These are phyloP conservation scores for Xylaria bambusicola DNA, from an alignment of 495 filamentous ascomycete species.

Conservation along the genomic window DNA sequence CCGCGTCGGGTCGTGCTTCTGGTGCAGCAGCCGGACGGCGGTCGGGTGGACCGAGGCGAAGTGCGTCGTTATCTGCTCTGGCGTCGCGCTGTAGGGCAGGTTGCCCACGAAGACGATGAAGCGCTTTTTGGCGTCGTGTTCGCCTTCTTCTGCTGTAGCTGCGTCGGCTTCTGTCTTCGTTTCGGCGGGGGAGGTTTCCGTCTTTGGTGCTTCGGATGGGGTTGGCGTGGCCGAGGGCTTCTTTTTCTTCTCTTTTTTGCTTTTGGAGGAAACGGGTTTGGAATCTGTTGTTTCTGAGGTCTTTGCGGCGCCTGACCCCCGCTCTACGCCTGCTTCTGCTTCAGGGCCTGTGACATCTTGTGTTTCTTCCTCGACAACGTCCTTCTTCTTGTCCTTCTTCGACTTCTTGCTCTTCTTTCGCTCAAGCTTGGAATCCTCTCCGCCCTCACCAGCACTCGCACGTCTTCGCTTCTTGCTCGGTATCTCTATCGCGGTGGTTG, in stretches of 20 bases:
- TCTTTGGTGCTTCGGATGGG: not conserved
- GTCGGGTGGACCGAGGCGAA: slow-evolving; percentile 75
- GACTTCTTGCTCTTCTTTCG: slow-evolving; percentile 28
- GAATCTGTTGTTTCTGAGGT: not conserved
- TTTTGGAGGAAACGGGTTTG: slow-evolving; percentile 25
- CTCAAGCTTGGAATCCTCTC: slow-evolving; percentile 15
- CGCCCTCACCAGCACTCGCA: not conserved
- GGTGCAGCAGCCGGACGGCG: slow-evolving; percentile 72
- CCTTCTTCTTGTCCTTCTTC: slow-evolving; percentile 30
- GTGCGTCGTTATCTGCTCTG: slow-evolving; percentile 65
- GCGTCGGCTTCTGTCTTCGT: slow-evolving; percentile 11
- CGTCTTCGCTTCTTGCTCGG: slow-evolving; percentile 26
- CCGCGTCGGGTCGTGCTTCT: slow-evolving; percentile 66
- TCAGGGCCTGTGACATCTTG: slow-evolving; percentile 8
- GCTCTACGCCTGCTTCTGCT: slow-evolving; percentile 15
- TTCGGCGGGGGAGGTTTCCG: slow-evolving; percentile 4
- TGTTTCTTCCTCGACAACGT: not conserved
- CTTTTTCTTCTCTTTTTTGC: slow-evolving; percentile 35
- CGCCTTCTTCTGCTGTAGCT: slow-evolving; percentile 43
- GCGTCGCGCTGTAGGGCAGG: slow-evolving; percentile 82
- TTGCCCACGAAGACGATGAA: slow-evolving; percentile 90
- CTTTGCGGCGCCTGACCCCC: slow-evolving; percentile 6
- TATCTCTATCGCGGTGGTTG: not conserved
- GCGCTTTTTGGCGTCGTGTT: slow-evolving; percentile 37
- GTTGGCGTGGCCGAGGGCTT: slow-evolving; percentile 30